Conservation (phyloP, 2,329 filamentous ascomycete species). For the Dothideomycetes sp. region DNA sequence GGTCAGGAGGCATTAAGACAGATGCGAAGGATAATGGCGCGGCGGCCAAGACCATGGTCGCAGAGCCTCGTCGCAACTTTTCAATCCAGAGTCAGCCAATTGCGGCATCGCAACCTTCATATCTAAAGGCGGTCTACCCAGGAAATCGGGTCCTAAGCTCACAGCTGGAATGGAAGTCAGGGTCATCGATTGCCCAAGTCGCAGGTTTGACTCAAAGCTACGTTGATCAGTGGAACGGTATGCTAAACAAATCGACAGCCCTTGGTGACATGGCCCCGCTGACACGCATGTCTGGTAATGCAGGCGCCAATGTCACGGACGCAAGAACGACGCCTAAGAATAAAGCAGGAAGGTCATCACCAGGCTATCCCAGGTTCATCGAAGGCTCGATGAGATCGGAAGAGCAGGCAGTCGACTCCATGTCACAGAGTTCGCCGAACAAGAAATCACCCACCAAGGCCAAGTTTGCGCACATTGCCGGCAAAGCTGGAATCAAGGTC, state of each 20-base stretch:
- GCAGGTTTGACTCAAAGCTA: slow-evolving; percentile 20
- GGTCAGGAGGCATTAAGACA: too few relatives aligned
- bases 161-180: slow-evolving; percentile 20
- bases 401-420: slow-evolving; percentile 5
- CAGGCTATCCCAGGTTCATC: slow-evolving; percentile 6
- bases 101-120: slow-evolving; percentile 4
- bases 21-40: not conserved
- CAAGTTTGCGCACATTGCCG: slow-evolving; percentile 35
- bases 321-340: slow-evolving; percentile 3
- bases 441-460: slow-evolving; percentile 31
- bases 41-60: not conserved
- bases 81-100: slow-evolving; percentile 9
- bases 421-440: slow-evolving; percentile 10
- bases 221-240: slow-evolving; percentile 24
- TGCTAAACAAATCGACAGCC: slow-evolving; percentile 9
- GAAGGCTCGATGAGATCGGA: slow-evolving; percentile 9
- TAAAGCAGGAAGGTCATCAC: not conserved
- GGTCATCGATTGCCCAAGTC: slow-evolving; percentile 19
- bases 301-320: slow-evolving; percentile 5
- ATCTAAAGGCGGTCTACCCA: slow-evolving; percentile 10
- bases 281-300: slow-evolving; percentile 6
- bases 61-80: slow-evolving; percentile 8
- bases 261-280: slow-evolving; percentile 7
- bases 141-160: slow-evolving; percentile 19
- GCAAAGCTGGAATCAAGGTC: slow-evolving; percentile 30